A percentile compares a stretch with the other conserved stretches of the same genome.
phyloP scores from a whole-genome alignment of 2,329 filamentous ascomycete genomes.

The Pyrenophora seminiperda region DNA sequence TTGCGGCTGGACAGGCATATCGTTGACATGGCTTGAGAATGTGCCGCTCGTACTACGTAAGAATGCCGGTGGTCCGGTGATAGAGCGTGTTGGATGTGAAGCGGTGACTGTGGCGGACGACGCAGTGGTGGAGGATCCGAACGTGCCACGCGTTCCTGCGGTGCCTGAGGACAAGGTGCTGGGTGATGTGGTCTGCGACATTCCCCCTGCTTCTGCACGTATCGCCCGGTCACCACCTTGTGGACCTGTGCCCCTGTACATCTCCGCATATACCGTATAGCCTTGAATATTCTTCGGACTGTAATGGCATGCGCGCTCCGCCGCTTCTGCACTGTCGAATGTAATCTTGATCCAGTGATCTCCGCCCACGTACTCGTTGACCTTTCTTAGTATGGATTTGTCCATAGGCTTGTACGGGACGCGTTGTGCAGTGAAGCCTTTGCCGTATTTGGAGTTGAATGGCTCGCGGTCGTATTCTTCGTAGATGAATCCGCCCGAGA shows the following conservation, averaged over 20 bases:
- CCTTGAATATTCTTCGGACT: constrained; percentile 56
- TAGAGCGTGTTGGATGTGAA: constrained; percentile 28
- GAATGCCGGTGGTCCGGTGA: constrained; percentile 16
- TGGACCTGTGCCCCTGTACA: constrained; percentile 53
- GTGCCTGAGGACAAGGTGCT: constrained; percentile 44
- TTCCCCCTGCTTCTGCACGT: constrained; percentile 41
- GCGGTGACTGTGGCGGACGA: constrained; percentile 51
- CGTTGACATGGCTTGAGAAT: constrained; percentile 32
- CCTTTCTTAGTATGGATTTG: constrained; percentile 74
- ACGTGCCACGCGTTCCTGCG: constrained; percentile 28
- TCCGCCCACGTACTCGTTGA: constrained; percentile 81
- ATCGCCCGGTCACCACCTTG: constrained; percentile 51
- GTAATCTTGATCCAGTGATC: constrained; percentile 81
- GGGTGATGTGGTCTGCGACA: constrained; percentile 41
- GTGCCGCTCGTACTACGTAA: constrained; percentile 27
- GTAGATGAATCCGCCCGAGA: constrained; percentile 79
- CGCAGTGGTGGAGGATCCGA: constrained; percentile 45
- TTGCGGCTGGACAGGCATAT: constrained; percentile 14
- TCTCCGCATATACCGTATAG: constrained; percentile 55
- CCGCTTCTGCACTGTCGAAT: constrained; percentile 56
- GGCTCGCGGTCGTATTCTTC: constrained; percentile 91
- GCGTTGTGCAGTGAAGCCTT: constrained; percentile 71
- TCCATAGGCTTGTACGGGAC: constrained; percentile 71
- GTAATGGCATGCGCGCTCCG: constrained; percentile 55
- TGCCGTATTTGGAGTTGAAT: constrained; percentile 73